These are phyloP conservation scores for Aspergillus sergii DNA, from an alignment of 2,329 filamentous ascomycete species.

Conservation along the genomic window DNA sequence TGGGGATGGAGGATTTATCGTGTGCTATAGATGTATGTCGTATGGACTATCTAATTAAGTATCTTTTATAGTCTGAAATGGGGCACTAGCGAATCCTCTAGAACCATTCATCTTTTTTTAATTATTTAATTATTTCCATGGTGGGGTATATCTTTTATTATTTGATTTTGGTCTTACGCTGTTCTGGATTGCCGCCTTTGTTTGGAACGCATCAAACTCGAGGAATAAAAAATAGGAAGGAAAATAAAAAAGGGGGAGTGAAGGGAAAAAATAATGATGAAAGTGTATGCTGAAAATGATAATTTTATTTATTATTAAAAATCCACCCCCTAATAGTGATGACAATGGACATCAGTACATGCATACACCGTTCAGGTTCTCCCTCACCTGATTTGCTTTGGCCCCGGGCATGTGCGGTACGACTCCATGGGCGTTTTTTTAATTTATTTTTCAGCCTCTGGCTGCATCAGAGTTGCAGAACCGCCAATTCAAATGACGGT, in stretches of 20 bases:
- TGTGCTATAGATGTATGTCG: background rate
- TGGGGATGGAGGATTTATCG: background rate
- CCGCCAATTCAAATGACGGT: constrained; percentile 4
- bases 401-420: background rate
- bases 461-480: constrained; percentile 20
- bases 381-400: background rate
- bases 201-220: background rate
- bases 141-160: background rate
- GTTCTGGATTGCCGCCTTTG: too few species aligned
- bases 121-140: background rate
- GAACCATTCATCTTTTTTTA: background rate
- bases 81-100: background rate
- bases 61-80: background rate
- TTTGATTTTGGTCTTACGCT: background rate
- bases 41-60: background rate
- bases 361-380: background rate
- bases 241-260: background rate
- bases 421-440: constrained; percentile 6
- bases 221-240: background rate
- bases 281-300: background rate
- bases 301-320: background rate
- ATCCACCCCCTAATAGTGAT: background rate
- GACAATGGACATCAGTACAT: background rate
- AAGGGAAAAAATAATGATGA: background rate
- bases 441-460: constrained; percentile 16